Conservation (phyloP, 768 basidiomycete species). For the Holtermanniella nyarrowii region DNA sequence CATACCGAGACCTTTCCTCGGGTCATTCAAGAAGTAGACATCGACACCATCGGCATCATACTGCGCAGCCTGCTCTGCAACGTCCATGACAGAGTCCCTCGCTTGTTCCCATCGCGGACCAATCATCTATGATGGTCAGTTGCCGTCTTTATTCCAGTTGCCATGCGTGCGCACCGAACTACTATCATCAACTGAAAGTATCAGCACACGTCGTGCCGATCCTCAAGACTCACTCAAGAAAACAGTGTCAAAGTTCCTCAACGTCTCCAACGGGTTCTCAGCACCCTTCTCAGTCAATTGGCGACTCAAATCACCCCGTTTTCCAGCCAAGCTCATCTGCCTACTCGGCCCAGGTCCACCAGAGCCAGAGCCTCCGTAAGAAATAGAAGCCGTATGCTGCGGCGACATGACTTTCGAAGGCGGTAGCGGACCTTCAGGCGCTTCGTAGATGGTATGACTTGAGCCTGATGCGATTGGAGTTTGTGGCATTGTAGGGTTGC, state of each 20-base stretch:
- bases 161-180: background rate
- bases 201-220: conserved; percentile 1
- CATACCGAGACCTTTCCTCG: conserved; percentile 2
- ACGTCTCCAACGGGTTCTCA: conserved; percentile 28
- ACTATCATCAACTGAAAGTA: background rate
- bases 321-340: background rate
- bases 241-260: conserved; percentile 29
- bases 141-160: no score
- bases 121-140: conserved; percentile 18
- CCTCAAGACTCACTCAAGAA: conserved; percentile 20
- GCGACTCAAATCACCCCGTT: background rate
- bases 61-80: conserved; percentile 27
- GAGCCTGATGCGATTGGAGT: background rate
- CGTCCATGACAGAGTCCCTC: conserved; percentile 22
- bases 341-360: background rate
- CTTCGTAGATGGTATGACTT: background rate
- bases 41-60: conserved; percentile 34
- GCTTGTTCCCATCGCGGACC: conserved; percentile 33
- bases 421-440: background rate
- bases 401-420: background rate
- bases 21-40: conserved; percentile 35
- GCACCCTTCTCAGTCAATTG: background rate
- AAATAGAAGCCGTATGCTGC: background rate
- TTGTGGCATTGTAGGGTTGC: background rate
- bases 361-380: background rate